phyloP scores from a whole-genome alignment of 169 alveolate species.

The Babesia ovata region DNA sequence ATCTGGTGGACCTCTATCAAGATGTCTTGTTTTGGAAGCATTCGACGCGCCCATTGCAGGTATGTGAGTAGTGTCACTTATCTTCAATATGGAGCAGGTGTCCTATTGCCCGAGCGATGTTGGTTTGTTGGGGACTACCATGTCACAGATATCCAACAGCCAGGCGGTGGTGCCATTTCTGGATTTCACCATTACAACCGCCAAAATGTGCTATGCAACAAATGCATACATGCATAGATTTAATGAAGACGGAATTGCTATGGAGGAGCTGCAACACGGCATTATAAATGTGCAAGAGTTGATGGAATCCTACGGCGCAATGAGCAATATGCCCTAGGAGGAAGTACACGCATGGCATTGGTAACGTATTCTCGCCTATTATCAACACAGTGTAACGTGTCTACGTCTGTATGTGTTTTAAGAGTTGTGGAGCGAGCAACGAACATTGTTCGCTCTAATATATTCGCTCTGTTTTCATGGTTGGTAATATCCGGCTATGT shows the following conservation, averaged over 20 bases:
- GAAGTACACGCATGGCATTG: too few species aligned
- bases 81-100: not conserved
- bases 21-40: conserved; percentile 64
- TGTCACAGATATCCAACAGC: conserved; percentile 70
- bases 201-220: conserved; percentile 66
- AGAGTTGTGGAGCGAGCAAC: too few species aligned
- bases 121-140: conserved; percentile 33
- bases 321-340: not conserved
- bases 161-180: conserved; percentile 56
- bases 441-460: too few species aligned
- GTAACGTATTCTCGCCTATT: too few species aligned
- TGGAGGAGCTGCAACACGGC: not conserved
- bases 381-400: too few species aligned
- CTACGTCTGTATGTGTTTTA: too few species aligned
- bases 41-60: conserved; percentile 63
- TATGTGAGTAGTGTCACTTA: conserved; percentile 34
- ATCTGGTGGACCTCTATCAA: conserved; percentile 56
- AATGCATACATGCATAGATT: conserved; percentile 69
- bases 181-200: conserved; percentile 35
- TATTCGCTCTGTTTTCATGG: too few species aligned
- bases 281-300: conserved; percentile 14
- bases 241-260: conserved; percentile 42
- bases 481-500: too few species aligned
- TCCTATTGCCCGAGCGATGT: conserved; percentile 30
- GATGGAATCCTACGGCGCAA: not conserved